phyloP scores from a whole-genome alignment of 2,329 filamentous ascomycete genomes.

The Fusarium buharicum region DNA sequence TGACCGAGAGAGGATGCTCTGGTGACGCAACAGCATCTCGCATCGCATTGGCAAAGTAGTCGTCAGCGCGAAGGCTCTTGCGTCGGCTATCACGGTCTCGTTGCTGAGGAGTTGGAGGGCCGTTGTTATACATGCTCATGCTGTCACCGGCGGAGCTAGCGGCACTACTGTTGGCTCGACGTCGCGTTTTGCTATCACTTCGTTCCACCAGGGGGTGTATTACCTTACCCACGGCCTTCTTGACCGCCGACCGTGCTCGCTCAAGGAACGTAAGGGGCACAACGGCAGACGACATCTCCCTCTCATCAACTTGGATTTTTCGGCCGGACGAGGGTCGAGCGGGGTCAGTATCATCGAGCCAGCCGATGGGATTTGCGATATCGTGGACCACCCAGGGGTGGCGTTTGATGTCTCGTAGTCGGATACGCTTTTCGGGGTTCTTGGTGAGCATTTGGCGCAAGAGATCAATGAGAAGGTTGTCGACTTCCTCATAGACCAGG shows the following conservation, averaged over 20 bases:
- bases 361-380: slow-evolving; percentile 76
- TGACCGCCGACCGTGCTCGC: slow-evolving; percentile 81
- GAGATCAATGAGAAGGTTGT: slow-evolving; percentile 81
- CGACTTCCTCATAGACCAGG: slow-evolving; percentile 85
- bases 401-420: slow-evolving; percentile 89
- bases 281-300: slow-evolving; percentile 89
- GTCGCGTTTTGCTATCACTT: slow-evolving; percentile 63
- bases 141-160: slow-evolving; percentile 72
- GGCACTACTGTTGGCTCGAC: slow-evolving; percentile 69
- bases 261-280: slow-evolving; percentile 89
- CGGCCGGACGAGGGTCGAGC: slow-evolving; percentile 79
- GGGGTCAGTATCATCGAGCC: slow-evolving; percentile 96
- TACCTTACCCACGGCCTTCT: slow-evolving; percentile 72
- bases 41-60: slow-evolving; percentile 61
- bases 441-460: slow-evolving; percentile 84
- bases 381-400: slow-evolving; percentile 91
- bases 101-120: slow-evolving; percentile 62
- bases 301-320: slow-evolving; percentile 90
- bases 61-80: slow-evolving; percentile 63
- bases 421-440: slow-evolving; percentile 88
- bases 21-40: slow-evolving; percentile 48
- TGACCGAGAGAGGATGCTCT: slow-evolving; percentile 43
- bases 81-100: slow-evolving; percentile 61
- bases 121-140: slow-evolving; percentile 56
- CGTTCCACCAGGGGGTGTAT: slow-evolving; percentile 70